Conservation (phyloP, 345 rosid species). For the Hibiscus mutabilis region DNA sequence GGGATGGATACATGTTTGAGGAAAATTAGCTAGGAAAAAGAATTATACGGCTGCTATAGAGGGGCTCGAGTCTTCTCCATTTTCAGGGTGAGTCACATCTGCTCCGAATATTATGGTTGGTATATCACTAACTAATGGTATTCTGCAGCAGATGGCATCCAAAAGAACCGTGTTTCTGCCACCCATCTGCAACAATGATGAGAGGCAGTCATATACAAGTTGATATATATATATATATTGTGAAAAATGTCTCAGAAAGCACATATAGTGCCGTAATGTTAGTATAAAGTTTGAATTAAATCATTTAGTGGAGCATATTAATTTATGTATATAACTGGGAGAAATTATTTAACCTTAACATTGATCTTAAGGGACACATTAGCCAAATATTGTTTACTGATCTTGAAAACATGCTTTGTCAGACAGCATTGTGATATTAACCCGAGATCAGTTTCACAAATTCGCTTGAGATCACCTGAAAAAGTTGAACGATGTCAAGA, state of each 20-base stretch:
- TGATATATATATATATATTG: too few relatives aligned
- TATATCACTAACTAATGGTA: conserved; percentile 35
- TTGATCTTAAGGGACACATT: conserved; percentile 37
- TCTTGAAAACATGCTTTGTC: conserved; percentile 30
- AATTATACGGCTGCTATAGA: conserved; percentile 35
- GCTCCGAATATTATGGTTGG: conserved; percentile 47
- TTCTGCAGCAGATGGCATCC: conserved; percentile 37
- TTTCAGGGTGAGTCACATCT: conserved; percentile 44
- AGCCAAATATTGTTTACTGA: conserved; percentile 34
- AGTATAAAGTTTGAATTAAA: too few relatives aligned
- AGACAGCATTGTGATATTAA: conserved; percentile 41
- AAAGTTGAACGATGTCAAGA: neutral
- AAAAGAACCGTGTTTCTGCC: conserved; percentile 43
- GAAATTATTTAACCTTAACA: conserved; percentile 27
- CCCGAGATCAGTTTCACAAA: conserved; percentile 42
- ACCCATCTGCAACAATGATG: conserved; percentile 22
- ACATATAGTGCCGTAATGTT: too few relatives aligned
- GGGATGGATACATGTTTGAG: neutral
- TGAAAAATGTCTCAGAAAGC: too few relatives aligned
- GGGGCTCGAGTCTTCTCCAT: conserved; percentile 39
- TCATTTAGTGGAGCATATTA: neutral
- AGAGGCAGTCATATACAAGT: too few relatives aligned
- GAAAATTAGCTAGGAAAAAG: neutral
- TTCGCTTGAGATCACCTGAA: conserved; percentile 40
- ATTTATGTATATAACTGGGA: neutral